phyloP scores from a whole-genome alignment of 805 yeast genomes.

The Candida andamanensis region DNA sequence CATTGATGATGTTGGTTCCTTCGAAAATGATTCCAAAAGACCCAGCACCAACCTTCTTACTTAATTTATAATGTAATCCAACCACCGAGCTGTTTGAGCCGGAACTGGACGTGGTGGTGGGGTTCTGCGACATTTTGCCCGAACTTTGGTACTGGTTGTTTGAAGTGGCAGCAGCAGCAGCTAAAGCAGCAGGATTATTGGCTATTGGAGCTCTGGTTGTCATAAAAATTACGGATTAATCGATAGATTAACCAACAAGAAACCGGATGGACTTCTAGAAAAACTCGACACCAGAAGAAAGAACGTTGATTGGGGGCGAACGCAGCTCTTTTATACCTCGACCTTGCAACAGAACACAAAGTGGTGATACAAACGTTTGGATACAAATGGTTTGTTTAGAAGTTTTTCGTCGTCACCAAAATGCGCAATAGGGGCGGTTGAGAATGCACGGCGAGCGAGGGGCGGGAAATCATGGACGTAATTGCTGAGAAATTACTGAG shows the following conservation, averaged over 20 bases:
- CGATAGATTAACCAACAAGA: neutral
- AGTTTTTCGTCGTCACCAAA: neutral
- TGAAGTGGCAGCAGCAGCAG: conserved; percentile 14
- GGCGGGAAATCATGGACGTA: too few species aligned
- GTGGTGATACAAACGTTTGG: too few species aligned
- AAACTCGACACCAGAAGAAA: too few species aligned
- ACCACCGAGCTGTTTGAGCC: conserved; percentile 47
- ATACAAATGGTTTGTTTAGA: too few species aligned
- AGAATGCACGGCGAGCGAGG: neutral
- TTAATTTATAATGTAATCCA: conserved; percentile 94
- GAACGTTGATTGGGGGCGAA: too few species aligned
- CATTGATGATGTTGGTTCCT: conserved; percentile 88
- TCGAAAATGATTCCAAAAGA: conserved; percentile 97
- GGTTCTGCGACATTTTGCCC: conserved; percentile 4
- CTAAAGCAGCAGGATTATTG: conserved; percentile 13
- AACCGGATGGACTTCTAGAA: too few species aligned
- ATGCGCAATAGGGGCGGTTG: neutral
- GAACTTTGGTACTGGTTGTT: conserved; percentile 8
- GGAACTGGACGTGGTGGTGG: conserved; percentile 8
- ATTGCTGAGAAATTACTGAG: too few species aligned
- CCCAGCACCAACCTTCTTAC: conserved; percentile 97
- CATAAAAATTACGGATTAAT: conserved; percentile 5
- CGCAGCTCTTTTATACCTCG: too few species aligned
- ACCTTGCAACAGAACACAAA: too few species aligned
- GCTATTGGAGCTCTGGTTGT: conserved; percentile 13